A percentile compares a stretch with the other conserved stretches of the same genome.
phyloP scores from a whole-genome alignment of 345 rosid species.

The Noccaea caerulescens region DNA sequence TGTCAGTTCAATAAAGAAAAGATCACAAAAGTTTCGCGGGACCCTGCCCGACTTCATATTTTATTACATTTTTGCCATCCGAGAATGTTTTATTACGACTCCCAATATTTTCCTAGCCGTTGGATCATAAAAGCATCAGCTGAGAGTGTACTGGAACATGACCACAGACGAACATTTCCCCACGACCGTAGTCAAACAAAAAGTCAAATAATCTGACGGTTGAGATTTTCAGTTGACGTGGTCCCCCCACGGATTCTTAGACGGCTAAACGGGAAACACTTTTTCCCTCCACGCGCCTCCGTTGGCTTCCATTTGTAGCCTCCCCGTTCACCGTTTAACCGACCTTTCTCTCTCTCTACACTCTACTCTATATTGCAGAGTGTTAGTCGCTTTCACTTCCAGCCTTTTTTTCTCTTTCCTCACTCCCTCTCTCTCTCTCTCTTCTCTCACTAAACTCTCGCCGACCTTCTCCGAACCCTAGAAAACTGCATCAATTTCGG shows the following conservation, averaged over 20 bases:
- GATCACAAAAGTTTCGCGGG: slow-evolving; percentile 17
- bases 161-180: neutral
- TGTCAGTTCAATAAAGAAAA: slow-evolving; percentile 6
- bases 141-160: neutral
- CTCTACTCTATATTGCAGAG: slow-evolving; percentile 39
- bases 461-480: slow-evolving; percentile 43
- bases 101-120: slow-evolving; percentile 13
- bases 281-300: slow-evolving; percentile 44
- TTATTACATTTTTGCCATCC: slow-evolving; percentile 27
- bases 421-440: slow-evolving; percentile 15
- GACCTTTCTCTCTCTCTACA: slow-evolving; percentile 32
- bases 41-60: neutral
- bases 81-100: neutral
- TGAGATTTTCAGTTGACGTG: slow-evolving; percentile 7
- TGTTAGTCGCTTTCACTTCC: slow-evolving; percentile 48
- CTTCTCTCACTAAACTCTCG: slow-evolving; percentile 32
- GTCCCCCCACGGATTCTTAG: slow-evolving; percentile 13
- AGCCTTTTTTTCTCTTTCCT: slow-evolving; percentile 21
- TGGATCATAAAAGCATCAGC: slow-evolving; percentile 12
- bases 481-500: neutral
- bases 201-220: slow-evolving; percentile 35
- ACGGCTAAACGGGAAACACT: slow-evolving; percentile 28
- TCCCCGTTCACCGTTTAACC: slow-evolving; percentile 40
- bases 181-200: neutral
- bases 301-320: slow-evolving; percentile 38